A percentile compares a stretch with the other conserved stretches of the same genome.
These are phyloP conservation scores for Delonix regia DNA, from an alignment of 306 rosid genomes.

Conservation along the genomic window DNA sequence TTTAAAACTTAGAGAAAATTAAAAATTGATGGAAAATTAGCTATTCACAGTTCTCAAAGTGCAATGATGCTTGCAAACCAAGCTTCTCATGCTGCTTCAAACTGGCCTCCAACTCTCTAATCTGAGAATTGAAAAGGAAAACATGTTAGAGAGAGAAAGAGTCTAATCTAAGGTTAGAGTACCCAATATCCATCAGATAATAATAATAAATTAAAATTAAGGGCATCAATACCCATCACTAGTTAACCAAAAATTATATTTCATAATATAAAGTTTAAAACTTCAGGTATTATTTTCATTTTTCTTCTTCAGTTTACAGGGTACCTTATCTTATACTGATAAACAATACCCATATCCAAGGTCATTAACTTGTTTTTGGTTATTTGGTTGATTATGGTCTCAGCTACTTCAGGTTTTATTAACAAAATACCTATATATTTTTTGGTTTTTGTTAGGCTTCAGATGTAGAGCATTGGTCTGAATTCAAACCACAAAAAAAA, in stretches of 20 bases:
- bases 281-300: not conserved
- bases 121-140: constrained; percentile 52
- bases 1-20: not conserved
- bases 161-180: not conserved
- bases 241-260: not conserved
- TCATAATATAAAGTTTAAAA: not conserved
- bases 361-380: not conserved
- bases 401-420: not conserved
- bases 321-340: not conserved
- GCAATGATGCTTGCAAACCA: constrained; percentile 70
- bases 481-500: not conserved
- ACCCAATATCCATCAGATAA: not conserved
- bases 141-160: constrained; percentile 9
- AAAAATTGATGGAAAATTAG: constrained; percentile 22
- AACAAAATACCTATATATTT: not conserved
- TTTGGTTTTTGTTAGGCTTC: not conserved
- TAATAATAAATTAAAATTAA: not conserved
- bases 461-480: not conserved
- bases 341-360: not conserved
- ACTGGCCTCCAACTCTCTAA: constrained; percentile 71
- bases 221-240: not conserved
- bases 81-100: constrained; percentile 74
- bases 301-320: not conserved
- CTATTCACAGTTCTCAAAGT: constrained; percentile 64
- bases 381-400: not conserved